Evolutionary conservation across 1,139 yeast genomes (phyloP).

Genomic region (Yamadazyma sp.): DNA sequence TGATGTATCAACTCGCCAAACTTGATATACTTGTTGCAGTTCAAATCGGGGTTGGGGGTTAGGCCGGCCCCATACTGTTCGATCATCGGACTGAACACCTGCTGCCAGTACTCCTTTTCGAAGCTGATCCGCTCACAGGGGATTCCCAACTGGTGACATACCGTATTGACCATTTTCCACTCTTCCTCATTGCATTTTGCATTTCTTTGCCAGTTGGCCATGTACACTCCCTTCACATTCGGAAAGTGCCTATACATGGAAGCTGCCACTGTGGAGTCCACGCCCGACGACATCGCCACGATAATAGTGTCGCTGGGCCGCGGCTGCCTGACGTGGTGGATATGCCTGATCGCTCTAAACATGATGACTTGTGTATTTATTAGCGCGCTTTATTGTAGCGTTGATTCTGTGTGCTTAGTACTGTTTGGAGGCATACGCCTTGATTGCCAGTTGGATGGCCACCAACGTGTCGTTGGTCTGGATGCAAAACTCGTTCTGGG

Average conservation of each 20-base stretch:
- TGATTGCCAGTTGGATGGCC: not conserved
- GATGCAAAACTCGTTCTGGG: conserved; percentile 12
- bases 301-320: conserved; percentile 56
- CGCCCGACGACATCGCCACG: conserved; percentile 96
- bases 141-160: conserved; percentile 60
- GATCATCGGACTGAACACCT: conserved; percentile 91
- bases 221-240: conserved; percentile 76
- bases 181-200: conserved; percentile 80
- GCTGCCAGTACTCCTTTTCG: conserved; percentile 88
- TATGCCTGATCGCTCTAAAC: conserved; percentile 1
- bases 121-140: conserved; percentile 78
- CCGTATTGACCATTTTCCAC: conserved; percentile 78
- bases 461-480: not conserved
- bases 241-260: conserved; percentile 54
- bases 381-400: no score
- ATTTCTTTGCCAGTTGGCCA: conserved; percentile 87
- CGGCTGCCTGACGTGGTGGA: conserved; percentile 48
- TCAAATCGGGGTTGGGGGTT: conserved; percentile 95
- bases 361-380: no score
- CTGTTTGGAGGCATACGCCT: not conserved
- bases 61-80: conserved; percentile 64
- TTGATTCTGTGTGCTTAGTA: no score
- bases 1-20: conserved; percentile 74
- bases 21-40: conserved; percentile 81
- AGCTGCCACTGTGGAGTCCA: conserved; percentile 91